These are phyloP conservation scores for Cladorrhinum samala DNA, from an alignment of 495 filamentous ascomycete species.

Conservation along the genomic window DNA sequence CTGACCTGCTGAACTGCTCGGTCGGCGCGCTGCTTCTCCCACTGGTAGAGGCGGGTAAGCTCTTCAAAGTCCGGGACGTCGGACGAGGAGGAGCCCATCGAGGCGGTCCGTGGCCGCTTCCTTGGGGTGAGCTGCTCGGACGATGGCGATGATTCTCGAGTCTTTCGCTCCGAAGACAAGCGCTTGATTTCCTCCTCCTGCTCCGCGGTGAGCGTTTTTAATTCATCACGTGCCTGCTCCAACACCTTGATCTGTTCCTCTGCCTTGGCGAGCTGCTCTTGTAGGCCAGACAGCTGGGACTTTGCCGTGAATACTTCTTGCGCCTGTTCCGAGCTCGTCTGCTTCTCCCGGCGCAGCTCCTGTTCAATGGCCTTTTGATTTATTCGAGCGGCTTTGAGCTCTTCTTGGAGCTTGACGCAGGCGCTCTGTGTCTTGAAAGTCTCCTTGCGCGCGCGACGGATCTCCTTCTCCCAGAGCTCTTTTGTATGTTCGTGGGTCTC, in stretches of 20 bases:
- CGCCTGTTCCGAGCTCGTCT: slow-evolving; percentile 48
- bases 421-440: slow-evolving; percentile 74
- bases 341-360: slow-evolving; percentile 51
- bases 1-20: slow-evolving; percentile 67
- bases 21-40: slow-evolving; percentile 58
- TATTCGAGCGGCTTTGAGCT: slow-evolving; percentile 63
- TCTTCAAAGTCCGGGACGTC: slow-evolving; percentile 50
- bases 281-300: slow-evolving; percentile 63
- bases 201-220: slow-evolving; percentile 54
- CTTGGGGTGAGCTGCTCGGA: slow-evolving; percentile 29
- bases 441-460: slow-evolving; percentile 74
- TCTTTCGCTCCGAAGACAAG: slow-evolving; percentile 58
- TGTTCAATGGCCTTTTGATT: slow-evolving; percentile 37
- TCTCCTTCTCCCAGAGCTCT: slow-evolving; percentile 76
- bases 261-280: slow-evolving; percentile 64
- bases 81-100: slow-evolving; percentile 38
- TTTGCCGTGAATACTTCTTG: slow-evolving; percentile 74
- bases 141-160: slow-evolving; percentile 40
- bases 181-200: slow-evolving; percentile 50
- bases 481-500: slow-evolving; percentile 69
- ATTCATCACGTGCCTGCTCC: slow-evolving; percentile 64
- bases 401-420: slow-evolving; percentile 74
- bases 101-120: slow-evolving; percentile 30
- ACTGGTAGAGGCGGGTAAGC: slow-evolving; percentile 54
- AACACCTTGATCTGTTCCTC: slow-evolving; percentile 56